A percentile compares a stretch with the other conserved stretches of the same genome.
Conservation (phyloP, 73 alveolate genomes). For the Symbiodinium natans region DNA sequence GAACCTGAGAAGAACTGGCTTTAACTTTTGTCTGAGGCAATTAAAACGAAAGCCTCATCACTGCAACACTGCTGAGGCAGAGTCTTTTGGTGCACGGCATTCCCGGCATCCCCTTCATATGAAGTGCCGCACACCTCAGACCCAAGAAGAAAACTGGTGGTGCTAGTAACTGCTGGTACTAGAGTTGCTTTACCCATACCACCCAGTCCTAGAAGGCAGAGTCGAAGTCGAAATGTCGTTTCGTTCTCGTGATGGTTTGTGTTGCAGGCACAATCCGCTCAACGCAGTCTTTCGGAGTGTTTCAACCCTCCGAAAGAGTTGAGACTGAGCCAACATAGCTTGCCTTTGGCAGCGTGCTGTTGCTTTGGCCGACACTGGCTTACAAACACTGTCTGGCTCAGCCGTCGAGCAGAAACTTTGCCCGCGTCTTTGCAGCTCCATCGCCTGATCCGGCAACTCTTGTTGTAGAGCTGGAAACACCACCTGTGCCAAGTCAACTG, state of each 20-base stretch:
- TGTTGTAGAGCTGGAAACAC: neutral
- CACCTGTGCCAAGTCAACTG: neutral
- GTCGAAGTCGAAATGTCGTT: too few relatives aligned
- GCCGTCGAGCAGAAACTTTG: constrained; percentile 33
- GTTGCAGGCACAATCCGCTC: too few relatives aligned
- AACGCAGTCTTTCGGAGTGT: too few relatives aligned
- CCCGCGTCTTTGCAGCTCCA: constrained; percentile 29
- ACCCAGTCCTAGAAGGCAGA: too few relatives aligned
- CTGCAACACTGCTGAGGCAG: neutral
- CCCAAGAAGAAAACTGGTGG: neutral
- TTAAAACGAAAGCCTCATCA: too few relatives aligned
- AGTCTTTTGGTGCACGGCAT: constrained; percentile 63
- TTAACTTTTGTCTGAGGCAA: too few relatives aligned
- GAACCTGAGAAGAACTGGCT: constrained; percentile 56
- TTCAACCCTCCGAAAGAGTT: too few relatives aligned
- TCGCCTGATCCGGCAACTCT: constrained; percentile 14
- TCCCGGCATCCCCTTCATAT: constrained; percentile 85
- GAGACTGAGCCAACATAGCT: too few relatives aligned
- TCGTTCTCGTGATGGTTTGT: too few relatives aligned
- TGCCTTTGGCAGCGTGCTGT: neutral
- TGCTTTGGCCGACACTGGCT: neutral
- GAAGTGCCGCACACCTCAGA: constrained; percentile 72
- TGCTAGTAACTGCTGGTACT: too few relatives aligned
- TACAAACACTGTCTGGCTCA: neutral
- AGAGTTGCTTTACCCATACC: too few relatives aligned